These are phyloP conservation scores for Pyracantha coccinea DNA, from an alignment of 331 rosid species.

Conservation along the genomic window DNA sequence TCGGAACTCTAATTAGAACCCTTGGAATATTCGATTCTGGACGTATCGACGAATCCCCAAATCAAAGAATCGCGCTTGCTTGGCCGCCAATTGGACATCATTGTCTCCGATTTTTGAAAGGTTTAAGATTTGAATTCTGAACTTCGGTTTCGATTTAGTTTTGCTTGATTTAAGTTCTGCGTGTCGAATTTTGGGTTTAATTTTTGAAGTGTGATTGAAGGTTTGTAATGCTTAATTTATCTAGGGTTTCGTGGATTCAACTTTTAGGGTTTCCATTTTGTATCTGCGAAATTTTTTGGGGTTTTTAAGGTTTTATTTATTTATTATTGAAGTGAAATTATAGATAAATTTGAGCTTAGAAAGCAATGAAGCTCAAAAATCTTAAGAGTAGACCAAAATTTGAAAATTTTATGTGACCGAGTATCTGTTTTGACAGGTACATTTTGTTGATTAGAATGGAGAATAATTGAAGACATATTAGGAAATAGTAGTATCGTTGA, in stretches of 20 bases:
- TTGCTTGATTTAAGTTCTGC: neutral
- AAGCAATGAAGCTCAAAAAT: neutral
- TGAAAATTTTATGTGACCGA: neutral
- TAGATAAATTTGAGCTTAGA: neutral
- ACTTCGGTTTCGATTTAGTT: neutral
- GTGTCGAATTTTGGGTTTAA: neutral
- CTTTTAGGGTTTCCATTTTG: slow-evolving; percentile 42
- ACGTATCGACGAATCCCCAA: slow-evolving; percentile 18
- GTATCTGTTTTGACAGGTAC: neutral
- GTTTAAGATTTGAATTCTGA: slow-evolving; percentile 2
- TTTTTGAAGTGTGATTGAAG: neutral
- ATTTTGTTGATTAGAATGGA: neutral
- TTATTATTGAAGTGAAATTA: slow-evolving; percentile 16
- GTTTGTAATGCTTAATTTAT: slow-evolving; percentile 15
- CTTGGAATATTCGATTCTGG: slow-evolving; percentile 19
- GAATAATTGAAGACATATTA: neutral
- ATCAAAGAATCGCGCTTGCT: neutral
- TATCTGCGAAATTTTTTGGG: neutral
- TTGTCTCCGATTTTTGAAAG: neutral
- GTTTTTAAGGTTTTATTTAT: neutral
- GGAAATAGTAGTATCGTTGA: neutral
- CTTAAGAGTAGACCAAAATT: neutral
- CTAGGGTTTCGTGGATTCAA: slow-evolving; percentile 19
- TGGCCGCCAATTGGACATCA: neutral
- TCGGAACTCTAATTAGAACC: slow-evolving; percentile 27